Conservation (phyloP, 208 protist genomes). For the Trypanosoma caninum region DNA sequence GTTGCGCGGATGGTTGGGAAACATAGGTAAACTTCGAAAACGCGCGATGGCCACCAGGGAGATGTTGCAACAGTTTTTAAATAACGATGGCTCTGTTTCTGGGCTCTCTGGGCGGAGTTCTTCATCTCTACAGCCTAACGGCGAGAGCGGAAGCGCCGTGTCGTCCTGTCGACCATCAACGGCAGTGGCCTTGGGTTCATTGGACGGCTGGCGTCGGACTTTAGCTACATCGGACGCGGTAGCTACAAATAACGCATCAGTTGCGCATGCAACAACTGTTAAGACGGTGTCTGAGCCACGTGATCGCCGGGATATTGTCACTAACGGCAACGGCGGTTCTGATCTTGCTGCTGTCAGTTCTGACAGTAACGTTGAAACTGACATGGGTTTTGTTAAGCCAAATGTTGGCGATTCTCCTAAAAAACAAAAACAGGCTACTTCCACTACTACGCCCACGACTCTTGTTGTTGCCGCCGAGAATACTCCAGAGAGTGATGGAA, state of each 20-base stretch:
- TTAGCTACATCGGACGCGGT: background rate
- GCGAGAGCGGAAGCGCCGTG: background rate
- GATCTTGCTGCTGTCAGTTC: background rate
- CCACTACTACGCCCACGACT: too few relatives aligned
- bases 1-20: constrained; percentile 25
- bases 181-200: background rate
- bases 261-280: background rate
- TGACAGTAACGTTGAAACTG: background rate
- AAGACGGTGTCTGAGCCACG: background rate
- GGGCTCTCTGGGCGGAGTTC: constrained; percentile 3
- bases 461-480: too few relatives aligned
- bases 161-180: background rate
- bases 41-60: constrained; percentile 16
- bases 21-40: constrained; percentile 23
- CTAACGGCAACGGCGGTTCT: background rate
- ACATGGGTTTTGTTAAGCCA: too few relatives aligned
- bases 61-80: constrained; percentile 31
- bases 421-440: too few relatives aligned
- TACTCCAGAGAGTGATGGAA: too few relatives aligned
- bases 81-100: constrained; percentile 29
- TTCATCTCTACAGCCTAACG: background rate
- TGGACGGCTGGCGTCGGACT: constrained; percentile 8
- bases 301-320: background rate
- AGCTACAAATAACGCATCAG: background rate
- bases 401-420: too few relatives aligned